Evolutionary conservation across 75 land plant species (phyloP).

Genomic region (Pinus taeda): DNA sequence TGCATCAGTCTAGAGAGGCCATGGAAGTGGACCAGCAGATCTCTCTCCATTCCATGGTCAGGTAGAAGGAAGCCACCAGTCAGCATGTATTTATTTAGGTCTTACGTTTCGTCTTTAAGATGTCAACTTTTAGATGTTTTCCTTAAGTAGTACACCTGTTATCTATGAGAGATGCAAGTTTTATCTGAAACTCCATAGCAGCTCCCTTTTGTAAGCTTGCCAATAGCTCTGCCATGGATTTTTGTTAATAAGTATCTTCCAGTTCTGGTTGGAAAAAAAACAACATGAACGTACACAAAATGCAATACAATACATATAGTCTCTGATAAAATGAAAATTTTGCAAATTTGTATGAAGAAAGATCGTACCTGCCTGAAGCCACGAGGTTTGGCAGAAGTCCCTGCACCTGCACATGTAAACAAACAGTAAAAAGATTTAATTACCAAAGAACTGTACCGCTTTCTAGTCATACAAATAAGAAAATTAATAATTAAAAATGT

Average conservation of each 20-base stretch:
- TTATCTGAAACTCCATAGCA: neutral
- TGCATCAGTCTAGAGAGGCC: no score
- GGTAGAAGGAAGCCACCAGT: neutral
- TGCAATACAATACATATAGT: neutral
- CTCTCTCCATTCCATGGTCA: no score
- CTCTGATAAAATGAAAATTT: neutral
- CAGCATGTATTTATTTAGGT: neutral
- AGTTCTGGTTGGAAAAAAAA: neutral
- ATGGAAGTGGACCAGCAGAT: no score
- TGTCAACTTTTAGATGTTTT: no score
- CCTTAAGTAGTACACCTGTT: no score
- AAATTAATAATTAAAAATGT: neutral
- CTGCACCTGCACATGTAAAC: conserved; percentile 36
- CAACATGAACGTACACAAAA: neutral
- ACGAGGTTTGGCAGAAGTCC: conserved; percentile 49
- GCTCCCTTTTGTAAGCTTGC: no score
- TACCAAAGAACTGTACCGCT: no score
- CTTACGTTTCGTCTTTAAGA: no score
- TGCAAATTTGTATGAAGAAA: neutral
- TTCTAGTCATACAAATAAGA: no score
- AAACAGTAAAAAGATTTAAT: neutral
- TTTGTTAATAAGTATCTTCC: no score
- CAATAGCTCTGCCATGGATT: no score
- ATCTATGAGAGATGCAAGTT: no score
- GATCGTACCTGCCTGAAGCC: conserved; percentile 38